phyloP scores from a whole-genome alignment of 495 filamentous ascomycete species.

The Margaritispora aquatica region DNA sequence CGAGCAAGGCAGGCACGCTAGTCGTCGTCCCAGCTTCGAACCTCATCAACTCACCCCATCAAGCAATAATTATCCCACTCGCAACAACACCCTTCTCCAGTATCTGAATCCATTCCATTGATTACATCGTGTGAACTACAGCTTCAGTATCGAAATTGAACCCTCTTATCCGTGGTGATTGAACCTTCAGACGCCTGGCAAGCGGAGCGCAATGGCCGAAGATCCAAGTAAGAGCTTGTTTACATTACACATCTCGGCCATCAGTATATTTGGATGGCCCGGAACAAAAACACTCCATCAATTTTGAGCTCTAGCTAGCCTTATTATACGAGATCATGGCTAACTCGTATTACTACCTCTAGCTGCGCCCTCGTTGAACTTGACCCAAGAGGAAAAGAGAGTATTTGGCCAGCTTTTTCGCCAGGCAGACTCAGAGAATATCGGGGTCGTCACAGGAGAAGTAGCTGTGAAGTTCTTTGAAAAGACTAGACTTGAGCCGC shows the following conservation, averaged over 20 bases:
- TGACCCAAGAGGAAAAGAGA: conserved; percentile 88
- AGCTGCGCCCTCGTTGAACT: conserved; percentile 70
- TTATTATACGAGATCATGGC: not conserved
- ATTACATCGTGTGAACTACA: conserved; percentile 7
- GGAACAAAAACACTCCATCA: not conserved
- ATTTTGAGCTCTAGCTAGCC: not conserved
- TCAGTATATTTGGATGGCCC: not conserved
- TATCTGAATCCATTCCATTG: not conserved
- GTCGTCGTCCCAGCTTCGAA: not conserved
- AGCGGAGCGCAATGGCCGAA: conserved; percentile 25
- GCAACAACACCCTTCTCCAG: not conserved
- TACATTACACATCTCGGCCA: not conserved
- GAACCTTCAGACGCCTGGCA: not conserved
- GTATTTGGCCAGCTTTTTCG: conserved; percentile 87
- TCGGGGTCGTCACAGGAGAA: conserved; percentile 94
- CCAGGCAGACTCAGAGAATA: conserved; percentile 78
- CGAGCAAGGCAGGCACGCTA: not conserved
- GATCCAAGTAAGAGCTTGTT: conserved; percentile 27
- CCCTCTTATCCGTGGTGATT: not conserved
- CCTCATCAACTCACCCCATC: not conserved
- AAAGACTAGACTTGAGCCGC: conserved; percentile 80
- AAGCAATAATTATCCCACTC: not conserved
- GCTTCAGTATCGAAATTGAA: conserved; percentile 13
- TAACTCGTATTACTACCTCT: not conserved
- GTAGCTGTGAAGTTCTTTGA: conserved; percentile 97